Evolutionary conservation across 768 basidiomycete genomes (phyloP).

Genomic region (Tricholoma sp.): DNA sequence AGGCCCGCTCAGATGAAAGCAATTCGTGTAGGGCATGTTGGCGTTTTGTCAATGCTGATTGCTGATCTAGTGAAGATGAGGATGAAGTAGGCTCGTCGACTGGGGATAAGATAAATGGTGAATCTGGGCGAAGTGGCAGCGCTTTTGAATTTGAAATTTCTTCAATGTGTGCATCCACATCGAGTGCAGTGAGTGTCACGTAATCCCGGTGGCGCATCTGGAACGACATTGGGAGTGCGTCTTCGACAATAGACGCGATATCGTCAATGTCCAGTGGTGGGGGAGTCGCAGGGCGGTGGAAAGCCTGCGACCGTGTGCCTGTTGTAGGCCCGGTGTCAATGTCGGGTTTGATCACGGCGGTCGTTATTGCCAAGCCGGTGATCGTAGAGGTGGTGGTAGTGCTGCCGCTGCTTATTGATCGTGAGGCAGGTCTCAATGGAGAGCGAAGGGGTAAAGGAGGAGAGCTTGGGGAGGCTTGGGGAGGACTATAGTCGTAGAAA

Average conservation of each 20-base stretch:
- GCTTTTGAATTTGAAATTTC: slow-evolving; percentile 17
- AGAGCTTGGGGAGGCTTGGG: slow-evolving; percentile 22
- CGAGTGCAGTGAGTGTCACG: slow-evolving; percentile 19
- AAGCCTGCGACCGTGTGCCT: slow-evolving; percentile 6
- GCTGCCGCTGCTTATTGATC: slow-evolving; percentile 19
- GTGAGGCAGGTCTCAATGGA: slow-evolving; percentile 29
- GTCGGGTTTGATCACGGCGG: too few species aligned
- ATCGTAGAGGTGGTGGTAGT: slow-evolving; percentile 5
- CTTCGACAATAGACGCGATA: slow-evolving; percentile 20
- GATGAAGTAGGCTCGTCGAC: slow-evolving; percentile 20
- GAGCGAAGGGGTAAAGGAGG: slow-evolving; percentile 31
- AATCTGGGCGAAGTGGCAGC: slow-evolving; percentile 22
- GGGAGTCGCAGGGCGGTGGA: slow-evolving; percentile 17
- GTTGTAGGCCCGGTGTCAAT: background rate
- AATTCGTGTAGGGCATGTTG: slow-evolving; percentile 75
- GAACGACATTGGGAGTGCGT: slow-evolving; percentile 14
- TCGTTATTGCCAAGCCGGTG: background rate
- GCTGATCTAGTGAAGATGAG: slow-evolving; percentile 18
- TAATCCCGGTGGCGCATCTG: slow-evolving; percentile 26
- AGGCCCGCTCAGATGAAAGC: slow-evolving; percentile 73
- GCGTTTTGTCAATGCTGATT: slow-evolving; percentile 56
- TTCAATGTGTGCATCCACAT: slow-evolving; percentile 14
- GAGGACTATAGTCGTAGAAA: slow-evolving; percentile 13
- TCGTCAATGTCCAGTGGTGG: slow-evolving; percentile 21
- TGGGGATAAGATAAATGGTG: slow-evolving; percentile 21